Conservation (phyloP, 2,329 filamentous ascomycete genomes). For the Aspergillus thermomutatus region DNA sequence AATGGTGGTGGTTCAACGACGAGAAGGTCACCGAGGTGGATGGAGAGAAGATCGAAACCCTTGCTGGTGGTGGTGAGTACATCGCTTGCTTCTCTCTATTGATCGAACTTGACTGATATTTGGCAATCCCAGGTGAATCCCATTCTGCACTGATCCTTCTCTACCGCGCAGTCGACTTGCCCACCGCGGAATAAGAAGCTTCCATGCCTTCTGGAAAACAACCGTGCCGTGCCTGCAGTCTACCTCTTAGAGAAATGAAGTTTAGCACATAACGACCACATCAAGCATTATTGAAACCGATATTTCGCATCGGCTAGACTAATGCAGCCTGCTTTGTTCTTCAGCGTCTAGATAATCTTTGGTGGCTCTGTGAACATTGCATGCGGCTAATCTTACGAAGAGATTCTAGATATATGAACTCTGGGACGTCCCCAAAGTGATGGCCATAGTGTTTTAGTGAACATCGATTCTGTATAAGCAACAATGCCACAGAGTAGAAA, state of each 20-base stretch:
- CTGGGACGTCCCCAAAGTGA: not conserved
- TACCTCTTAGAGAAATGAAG: not conserved
- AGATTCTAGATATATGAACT: not conserved
- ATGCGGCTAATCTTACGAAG: not conserved
- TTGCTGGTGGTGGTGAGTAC: conserved; percentile 75
- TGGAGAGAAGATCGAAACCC: conserved; percentile 81
- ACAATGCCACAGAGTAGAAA: not conserved
- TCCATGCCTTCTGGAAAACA: not conserved
- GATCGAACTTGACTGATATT: not conserved
- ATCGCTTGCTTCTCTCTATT: not conserved
- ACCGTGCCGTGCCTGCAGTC: not conserved
- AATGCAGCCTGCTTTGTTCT: not conserved
- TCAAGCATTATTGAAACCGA: not conserved
- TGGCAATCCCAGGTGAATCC: conserved; percentile 40
- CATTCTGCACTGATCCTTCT: conserved; percentile 51
- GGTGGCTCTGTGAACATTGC: not conserved
- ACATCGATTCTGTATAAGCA: not conserved
- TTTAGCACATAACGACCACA: not conserved
- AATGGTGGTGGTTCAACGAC: conserved; percentile 99
- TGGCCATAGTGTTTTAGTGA: not conserved
- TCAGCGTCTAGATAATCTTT: not conserved
- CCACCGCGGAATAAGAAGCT: conserved; percentile 35
- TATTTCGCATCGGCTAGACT: not conserved
- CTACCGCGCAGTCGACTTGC: conserved; percentile 49
- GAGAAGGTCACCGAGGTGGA: conserved; percentile 94